Evolutionary conservation across 1,284 basidiomycete species (phyloP), one percentile per base, ranked within the genome.

Genomic region (Meripilus lineatus): DNA sequence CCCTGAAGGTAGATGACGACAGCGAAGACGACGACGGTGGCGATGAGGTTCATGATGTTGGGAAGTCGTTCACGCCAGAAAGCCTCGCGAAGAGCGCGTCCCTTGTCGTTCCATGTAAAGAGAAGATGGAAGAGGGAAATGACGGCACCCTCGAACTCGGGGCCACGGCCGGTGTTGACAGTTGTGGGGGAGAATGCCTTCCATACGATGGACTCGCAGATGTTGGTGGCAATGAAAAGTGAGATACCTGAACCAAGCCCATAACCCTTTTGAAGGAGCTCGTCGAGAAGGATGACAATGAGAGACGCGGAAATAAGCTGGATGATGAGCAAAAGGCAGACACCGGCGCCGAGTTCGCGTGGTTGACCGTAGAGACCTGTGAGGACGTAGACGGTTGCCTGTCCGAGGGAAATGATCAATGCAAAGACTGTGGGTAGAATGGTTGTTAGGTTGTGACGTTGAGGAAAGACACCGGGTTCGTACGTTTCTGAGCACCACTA

Each of bases 161-260:
- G 92, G 5, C 95, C 95, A 55, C 94, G 90, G 42, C 95, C 95
- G 21, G 93, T 97, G 79, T 99, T 99, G 71, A 98, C 71, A 38
- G 95, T 98, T 25, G 93, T 98, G 23, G 95, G 96, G 3, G 92
- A 95, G 72, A 99, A 98, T 2, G 94, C 95, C 67, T 99, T 99
- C 95, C 95, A 99, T 59, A 98, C 83, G 71, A 99, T 99, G 49
- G 89, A 91, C 69, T 99, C 95, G 70, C 96, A 99, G 57, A 98
- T 97, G 78, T 98, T 99, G 70, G 95, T 98, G 4, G 95, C 95
- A 57, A 98, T 97, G 79, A 98, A 99, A 51, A 98, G 86, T 47
- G 94, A 96, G 68, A 99, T 97, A 59, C 95, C 95, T 2, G 93
- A 96, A 46, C 95, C 95, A 48, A 99, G 89, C 65, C 95, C 95